Evolutionary conservation across 2,329 filamentous ascomycete genomes (phyloP).

Genomic region (Huntiella abstrusa): DNA sequence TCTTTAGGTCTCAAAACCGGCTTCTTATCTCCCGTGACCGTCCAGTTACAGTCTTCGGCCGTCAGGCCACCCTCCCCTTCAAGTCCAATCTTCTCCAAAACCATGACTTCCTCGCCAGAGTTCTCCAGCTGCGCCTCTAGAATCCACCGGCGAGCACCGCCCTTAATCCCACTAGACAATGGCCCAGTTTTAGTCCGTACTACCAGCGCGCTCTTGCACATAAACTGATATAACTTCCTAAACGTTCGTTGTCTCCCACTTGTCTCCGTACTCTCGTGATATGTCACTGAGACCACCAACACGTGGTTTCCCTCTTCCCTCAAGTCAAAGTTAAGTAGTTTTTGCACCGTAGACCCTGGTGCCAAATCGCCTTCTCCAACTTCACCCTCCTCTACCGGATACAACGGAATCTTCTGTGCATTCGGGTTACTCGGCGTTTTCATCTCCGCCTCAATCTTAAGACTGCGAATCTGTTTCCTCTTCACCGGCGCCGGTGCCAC

Average conservation of each 20-base stretch:
- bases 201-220: conserved; percentile 74
- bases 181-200: conserved; percentile 77
- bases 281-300: conserved; percentile 79
- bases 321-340: conserved; percentile 67
- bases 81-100: conserved; percentile 48
- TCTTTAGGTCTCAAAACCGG: conserved; percentile 43
- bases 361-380: conserved; percentile 27
- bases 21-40: conserved; percentile 21
- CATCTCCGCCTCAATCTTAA: conserved; percentile 81
- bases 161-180: conserved; percentile 20
- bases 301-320: conserved; percentile 92
- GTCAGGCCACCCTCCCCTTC: conserved; percentile 32
- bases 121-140: conserved; percentile 94
- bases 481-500: conserved; percentile 12
- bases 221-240: conserved; percentile 89
- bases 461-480: conserved; percentile 44
- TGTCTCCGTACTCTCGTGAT: conserved; percentile 67
- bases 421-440: conserved; percentile 53
- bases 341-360: conserved; percentile 54
- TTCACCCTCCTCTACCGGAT: conserved; percentile 16
- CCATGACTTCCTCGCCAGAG: conserved; percentile 64
- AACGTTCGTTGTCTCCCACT: conserved; percentile 64
- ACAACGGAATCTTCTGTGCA: conserved; percentile 44
- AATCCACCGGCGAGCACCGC: conserved; percentile 37
- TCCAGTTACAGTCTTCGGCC: conserved; percentile 40